phyloP scores from a whole-genome alignment of 2,329 filamentous ascomycete species.

The Colletotrichum tanaceti region DNA sequence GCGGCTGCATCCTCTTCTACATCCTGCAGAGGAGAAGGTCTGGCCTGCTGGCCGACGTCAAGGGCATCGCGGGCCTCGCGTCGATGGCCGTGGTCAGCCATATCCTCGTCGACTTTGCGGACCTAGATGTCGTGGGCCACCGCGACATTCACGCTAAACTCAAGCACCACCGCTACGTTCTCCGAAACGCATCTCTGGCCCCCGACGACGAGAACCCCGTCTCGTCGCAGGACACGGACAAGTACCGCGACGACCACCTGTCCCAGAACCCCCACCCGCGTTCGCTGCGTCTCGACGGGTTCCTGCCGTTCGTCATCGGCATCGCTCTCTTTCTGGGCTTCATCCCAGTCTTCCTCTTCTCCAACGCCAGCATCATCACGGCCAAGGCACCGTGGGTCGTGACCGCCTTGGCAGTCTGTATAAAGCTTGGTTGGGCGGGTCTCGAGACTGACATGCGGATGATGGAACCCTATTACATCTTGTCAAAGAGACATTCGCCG shows the following conservation, averaged over 20 bases:
- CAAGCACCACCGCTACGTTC: conserved; percentile 73
- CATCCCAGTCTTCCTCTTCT: conserved; percentile 73
- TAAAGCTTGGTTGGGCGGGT: conserved; percentile 76
- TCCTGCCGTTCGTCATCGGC: conserved; percentile 69
- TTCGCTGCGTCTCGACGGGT: conserved; percentile 72
- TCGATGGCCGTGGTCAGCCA: conserved; percentile 81
- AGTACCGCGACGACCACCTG: conserved; percentile 61
- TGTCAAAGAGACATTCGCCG: conserved; percentile 73
- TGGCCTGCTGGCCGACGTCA: conserved; percentile 75
- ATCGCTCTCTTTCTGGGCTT: conserved; percentile 67
- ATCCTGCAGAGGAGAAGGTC: conserved; percentile 72
- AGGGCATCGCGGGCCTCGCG: conserved; percentile 78
- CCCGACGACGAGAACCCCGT: conserved; percentile 66
- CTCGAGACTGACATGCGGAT: conserved; percentile 77
- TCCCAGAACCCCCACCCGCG: conserved; percentile 74
- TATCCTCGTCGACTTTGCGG: conserved; percentile 79
- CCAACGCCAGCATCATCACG: conserved; percentile 63
- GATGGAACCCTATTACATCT: conserved; percentile 79
- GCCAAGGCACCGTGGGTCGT: conserved; percentile 74
- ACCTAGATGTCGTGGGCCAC: conserved; percentile 74
- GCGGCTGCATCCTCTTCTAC: conserved; percentile 69
- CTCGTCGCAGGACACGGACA: conserved; percentile 56
- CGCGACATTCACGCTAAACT: conserved; percentile 75
- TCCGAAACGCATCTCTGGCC: conserved; percentile 77
- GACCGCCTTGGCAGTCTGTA: conserved; percentile 72